These are phyloP conservation scores for Gastrolobium villosum DNA, from an alignment of 306 rosid species.

Conservation along the genomic window DNA sequence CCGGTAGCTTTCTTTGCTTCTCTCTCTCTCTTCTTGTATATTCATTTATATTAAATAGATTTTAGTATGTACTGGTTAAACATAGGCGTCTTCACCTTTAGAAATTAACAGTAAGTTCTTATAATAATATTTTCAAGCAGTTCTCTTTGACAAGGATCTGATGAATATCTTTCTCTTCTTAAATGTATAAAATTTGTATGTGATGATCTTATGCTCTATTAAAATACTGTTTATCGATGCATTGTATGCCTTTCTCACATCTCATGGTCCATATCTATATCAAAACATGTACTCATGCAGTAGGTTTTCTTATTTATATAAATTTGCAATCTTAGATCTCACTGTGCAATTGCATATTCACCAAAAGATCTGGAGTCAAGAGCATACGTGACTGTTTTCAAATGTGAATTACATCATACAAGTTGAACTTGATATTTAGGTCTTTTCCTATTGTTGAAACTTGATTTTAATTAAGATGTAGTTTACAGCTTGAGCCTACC, in stretches of 20 bases:
- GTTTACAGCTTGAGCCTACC: conserved; percentile 25
- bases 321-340: neutral
- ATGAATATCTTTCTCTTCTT: neutral
- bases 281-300: conserved; percentile 4
- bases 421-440: conserved; percentile 23
- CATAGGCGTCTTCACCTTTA: neutral
- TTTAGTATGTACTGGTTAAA: neutral
- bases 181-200: neutral
- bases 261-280: neutral
- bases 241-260: neutral
- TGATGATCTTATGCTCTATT: neutral
- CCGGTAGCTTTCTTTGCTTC: conserved; percentile 57
- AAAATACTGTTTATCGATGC: neutral
- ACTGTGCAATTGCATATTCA: neutral
- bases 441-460: conserved; percentile 20
- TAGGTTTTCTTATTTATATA: neutral
- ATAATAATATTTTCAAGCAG: conserved; percentile 1
- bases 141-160: neutral
- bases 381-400: conserved; percentile 17
- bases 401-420: neutral
- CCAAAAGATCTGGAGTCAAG: neutral
- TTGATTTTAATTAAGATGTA: neutral
- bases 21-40: neutral
- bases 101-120: conserved; percentile 1
- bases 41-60: conserved; percentile 17